Percentiles rank a stretch among this genome's conserved stretches.
phyloP scores from a whole-genome alignment of 768 basidiomycete species.

The Piloderma croceum region DNA sequence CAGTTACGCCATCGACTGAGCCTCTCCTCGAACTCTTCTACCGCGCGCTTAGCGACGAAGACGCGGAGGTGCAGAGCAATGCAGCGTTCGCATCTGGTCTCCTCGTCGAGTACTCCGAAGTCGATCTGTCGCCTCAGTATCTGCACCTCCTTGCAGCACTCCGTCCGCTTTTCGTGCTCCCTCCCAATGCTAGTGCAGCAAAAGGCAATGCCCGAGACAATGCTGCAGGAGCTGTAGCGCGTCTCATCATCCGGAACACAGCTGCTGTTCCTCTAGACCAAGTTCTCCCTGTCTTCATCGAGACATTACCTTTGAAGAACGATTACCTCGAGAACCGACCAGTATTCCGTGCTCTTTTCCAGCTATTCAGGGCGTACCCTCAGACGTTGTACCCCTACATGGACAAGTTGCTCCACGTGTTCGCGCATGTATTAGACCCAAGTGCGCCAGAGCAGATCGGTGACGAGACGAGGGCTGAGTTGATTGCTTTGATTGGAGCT shows the following conservation, averaged over 20 bases:
- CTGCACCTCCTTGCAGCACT: conserved; percentile 71
- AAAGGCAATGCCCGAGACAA: conserved; percentile 89
- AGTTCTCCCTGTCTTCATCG: conserved; percentile 81
- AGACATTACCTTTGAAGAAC: conserved; percentile 78
- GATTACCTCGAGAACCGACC: conserved; percentile 89
- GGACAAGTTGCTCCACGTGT: conserved; percentile 73
- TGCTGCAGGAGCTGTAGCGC: conserved; percentile 88
- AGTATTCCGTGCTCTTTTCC: conserved; percentile 85
- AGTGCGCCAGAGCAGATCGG: conserved; percentile 67
- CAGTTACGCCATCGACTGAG: conserved; percentile 80
- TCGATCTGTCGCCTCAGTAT: conserved; percentile 81
- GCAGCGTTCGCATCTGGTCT: conserved; percentile 93
- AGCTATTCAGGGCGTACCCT: conserved; percentile 75
- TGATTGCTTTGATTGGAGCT: conserved; percentile 67
- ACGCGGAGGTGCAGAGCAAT: conserved; percentile 93
- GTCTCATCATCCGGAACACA: conserved; percentile 78
- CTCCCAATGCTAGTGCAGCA: conserved; percentile 56
- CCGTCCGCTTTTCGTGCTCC: conserved; percentile 71
- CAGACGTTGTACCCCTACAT: conserved; percentile 67
- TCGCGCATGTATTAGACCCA: conserved; percentile 79
- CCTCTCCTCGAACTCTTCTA: conserved; percentile 81
- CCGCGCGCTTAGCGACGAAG: conserved; percentile 73
- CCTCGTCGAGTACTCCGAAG: conserved; percentile 78
- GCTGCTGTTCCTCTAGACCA: conserved; percentile 82
- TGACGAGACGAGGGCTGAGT: conserved; percentile 68